phyloP scores from a whole-genome alignment of 1,284 basidiomycete genomes.

The Cronartium quercuum region DNA sequence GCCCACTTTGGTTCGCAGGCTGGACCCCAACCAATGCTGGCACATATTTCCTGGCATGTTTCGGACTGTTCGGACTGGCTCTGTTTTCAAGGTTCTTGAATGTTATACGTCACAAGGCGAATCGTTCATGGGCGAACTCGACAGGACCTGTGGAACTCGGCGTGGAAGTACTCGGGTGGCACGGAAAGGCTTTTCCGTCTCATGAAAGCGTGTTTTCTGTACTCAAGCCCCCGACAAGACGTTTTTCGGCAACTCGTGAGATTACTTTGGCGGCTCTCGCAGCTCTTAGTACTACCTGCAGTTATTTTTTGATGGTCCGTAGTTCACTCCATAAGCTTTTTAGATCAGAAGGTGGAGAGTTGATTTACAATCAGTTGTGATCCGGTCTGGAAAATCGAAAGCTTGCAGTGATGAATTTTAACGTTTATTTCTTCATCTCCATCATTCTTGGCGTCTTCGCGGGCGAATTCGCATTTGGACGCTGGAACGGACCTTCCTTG shows the following conservation, averaged over 20 bases:
- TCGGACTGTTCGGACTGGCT: neutral
- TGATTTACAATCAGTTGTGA: neutral
- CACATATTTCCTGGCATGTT: neutral
- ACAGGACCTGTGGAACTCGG: neutral
- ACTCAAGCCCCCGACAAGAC: neutral
- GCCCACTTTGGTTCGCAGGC: conserved; percentile 3
- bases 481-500: neutral
- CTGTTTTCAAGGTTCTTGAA: neutral
- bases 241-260: neutral
- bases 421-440: conserved; percentile 29
- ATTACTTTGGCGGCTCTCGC: neutral
- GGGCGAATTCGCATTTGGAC: conserved; percentile 27
- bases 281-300: neutral
- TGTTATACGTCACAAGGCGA: neutral
- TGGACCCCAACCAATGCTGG: neutral
- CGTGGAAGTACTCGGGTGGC: neutral
- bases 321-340: neutral
- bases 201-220: neutral
- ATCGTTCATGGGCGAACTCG: neutral
- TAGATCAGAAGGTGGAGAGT: neutral
- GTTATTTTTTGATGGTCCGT: conserved; percentile 2
- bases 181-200: neutral
- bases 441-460: conserved; percentile 22
- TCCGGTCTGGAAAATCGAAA: too few species aligned
- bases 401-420: conserved; percentile 36